A percentile compares a stretch with the other conserved stretches of the same genome.
phyloP scores from a whole-genome alignment of 2,329 filamentous ascomycete genomes.

The Orbilia quercus region DNA sequence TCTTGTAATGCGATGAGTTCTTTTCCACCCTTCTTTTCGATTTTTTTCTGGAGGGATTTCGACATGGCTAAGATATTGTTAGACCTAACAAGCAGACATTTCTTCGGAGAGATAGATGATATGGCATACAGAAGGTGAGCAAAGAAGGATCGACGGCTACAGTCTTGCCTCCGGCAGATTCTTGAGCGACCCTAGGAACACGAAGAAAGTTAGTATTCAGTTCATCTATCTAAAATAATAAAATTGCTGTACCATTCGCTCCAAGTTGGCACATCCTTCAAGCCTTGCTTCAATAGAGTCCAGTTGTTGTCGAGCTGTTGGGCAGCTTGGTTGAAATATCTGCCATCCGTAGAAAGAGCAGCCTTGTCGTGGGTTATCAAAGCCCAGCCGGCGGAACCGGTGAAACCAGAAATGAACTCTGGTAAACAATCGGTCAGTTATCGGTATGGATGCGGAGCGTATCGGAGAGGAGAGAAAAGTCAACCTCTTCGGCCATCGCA shows the following conservation, averaged over 20 bases:
- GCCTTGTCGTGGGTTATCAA: slow-evolving; percentile 88
- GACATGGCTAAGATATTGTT: slow-evolving; percentile 67
- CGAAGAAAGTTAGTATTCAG: slow-evolving; percentile 54
- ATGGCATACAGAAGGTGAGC: slow-evolving; percentile 72
- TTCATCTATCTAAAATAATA: slow-evolving; percentile 20
- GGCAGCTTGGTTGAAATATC: slow-evolving; percentile 96
- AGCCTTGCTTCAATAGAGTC: slow-evolving; percentile 88
- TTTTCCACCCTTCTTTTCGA: slow-evolving; percentile 84
- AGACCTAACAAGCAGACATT: neutral
- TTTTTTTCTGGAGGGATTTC: slow-evolving; percentile 82
- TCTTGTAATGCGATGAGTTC: slow-evolving; percentile 79
- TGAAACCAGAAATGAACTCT: slow-evolving; percentile 92
- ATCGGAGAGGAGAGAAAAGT: slow-evolving; percentile 6
- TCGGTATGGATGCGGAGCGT: neutral
- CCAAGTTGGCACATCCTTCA: slow-evolving; percentile 95
- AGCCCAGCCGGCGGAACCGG: slow-evolving; percentile 91
- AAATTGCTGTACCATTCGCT: slow-evolving; percentile 80
- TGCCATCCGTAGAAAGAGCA: slow-evolving; percentile 90
- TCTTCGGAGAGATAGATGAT: neutral
- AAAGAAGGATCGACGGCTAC: slow-evolving; percentile 92
- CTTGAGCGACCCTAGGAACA: slow-evolving; percentile 73
- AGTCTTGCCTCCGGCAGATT: slow-evolving; percentile 84
- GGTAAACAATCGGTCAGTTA: slow-evolving; percentile 36
- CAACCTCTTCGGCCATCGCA: slow-evolving; percentile 85
- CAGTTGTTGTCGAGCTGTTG: slow-evolving; percentile 93